A percentile compares a stretch with the other conserved stretches of the same genome.
Conservation (phyloP, 768 basidiomycete species). For the Mycena capillaripes region DNA sequence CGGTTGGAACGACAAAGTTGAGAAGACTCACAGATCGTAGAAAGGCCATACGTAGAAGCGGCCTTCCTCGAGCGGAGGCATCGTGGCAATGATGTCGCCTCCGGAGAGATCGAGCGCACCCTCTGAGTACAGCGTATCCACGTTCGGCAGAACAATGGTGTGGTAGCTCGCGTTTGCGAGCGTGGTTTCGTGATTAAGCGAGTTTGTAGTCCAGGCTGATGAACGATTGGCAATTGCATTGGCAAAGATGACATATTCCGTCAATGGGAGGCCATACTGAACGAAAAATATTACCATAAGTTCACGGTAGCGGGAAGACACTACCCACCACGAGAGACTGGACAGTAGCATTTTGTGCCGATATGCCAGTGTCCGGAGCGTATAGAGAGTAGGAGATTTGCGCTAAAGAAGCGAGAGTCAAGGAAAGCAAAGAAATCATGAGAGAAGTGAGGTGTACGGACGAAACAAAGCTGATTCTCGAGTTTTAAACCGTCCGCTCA, state of each 20-base stretch:
- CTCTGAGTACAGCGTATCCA: slow-evolving; percentile 27
- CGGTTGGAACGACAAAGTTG: neutral
- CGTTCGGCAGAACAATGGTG: slow-evolving; percentile 19
- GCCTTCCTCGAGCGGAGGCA: neutral
- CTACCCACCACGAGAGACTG: too few species aligned
- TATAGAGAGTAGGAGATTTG: too few species aligned
- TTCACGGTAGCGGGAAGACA: too few species aligned
- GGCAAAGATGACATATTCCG: neutral
- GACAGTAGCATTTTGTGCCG: too few species aligned
- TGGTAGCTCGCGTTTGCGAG: slow-evolving; percentile 12
- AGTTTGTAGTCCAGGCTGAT: neutral
- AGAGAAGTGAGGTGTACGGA: too few species aligned
- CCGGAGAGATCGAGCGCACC: slow-evolving; percentile 14
- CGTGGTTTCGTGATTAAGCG: neutral
- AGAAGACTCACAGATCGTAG: slow-evolving; percentile 22
- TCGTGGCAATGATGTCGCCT: slow-evolving; percentile 17
- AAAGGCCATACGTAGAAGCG: slow-evolving; percentile 27
- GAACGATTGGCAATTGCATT: neutral
- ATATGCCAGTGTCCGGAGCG: too few species aligned
- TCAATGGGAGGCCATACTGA: too few species aligned
- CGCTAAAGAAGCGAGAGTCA: too few species aligned
- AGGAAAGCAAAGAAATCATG: too few species aligned
- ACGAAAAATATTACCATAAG: too few species aligned
- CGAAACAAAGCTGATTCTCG: too few species aligned
- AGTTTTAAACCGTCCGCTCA: too few species aligned